These are phyloP conservation scores for Suhomyces emberorum DNA, from an alignment of 805 yeast genomes.

Conservation along the genomic window DNA sequence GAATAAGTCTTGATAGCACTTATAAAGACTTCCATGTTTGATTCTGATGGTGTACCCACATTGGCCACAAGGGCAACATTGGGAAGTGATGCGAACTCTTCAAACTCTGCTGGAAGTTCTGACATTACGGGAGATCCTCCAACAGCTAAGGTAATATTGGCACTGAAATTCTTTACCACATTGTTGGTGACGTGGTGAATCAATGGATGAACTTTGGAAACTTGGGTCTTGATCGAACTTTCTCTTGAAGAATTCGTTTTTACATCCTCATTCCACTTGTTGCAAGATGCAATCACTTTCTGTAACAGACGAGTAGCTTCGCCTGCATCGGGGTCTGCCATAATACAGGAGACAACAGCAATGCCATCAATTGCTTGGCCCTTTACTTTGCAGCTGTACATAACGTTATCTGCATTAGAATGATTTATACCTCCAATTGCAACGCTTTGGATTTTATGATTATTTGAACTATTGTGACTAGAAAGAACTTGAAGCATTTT, in stretches of 20 bases:
- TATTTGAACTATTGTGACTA: slow-evolving; percentile 22
- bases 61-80: slow-evolving; percentile 60
- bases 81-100: slow-evolving; percentile 58
- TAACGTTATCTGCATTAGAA: slow-evolving; percentile 55
- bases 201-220: slow-evolving; percentile 47
- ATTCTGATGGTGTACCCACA: slow-evolving; percentile 66
- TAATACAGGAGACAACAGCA: slow-evolving; percentile 83
- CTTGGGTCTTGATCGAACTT: background rate
- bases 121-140: slow-evolving; percentile 92
- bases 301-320: slow-evolving; percentile 44
- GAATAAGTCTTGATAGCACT: slow-evolving; percentile 61
- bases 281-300: slow-evolving; percentile 22
- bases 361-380: slow-evolving; percentile 67
- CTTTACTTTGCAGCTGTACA: slow-evolving; percentile 46
- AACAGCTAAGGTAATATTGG: slow-evolving; percentile 77
- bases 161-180: slow-evolving; percentile 86
- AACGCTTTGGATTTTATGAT: slow-evolving; percentile 52
- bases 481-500: slow-evolving; percentile 46
- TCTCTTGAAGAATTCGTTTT: background rate
- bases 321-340: slow-evolving; percentile 58
- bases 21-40: slow-evolving; percentile 39
- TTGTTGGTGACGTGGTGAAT: slow-evolving; percentile 85
- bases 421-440: slow-evolving; percentile 79
- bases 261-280: slow-evolving; percentile 8
- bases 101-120: slow-evolving; percentile 64